These are phyloP conservation scores for Circinella umbellata DNA, from an alignment of 371 early-diverging fungal species.

Conservation along the genomic window DNA sequence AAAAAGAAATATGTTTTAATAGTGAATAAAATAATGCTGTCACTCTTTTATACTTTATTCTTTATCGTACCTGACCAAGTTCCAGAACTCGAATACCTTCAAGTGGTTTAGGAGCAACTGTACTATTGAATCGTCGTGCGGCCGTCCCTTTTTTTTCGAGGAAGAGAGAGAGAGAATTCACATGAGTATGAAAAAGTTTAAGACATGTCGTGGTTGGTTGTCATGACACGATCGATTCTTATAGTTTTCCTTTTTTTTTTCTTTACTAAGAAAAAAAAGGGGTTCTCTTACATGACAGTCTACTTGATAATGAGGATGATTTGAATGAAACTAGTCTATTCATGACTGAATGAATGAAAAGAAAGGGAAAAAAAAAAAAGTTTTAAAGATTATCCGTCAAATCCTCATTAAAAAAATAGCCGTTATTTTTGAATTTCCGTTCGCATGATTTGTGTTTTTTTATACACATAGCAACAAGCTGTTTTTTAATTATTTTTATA, in stretches of 20 bases:
- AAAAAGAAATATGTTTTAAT: background rate
- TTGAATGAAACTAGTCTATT: background rate
- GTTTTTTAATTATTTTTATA: no score
- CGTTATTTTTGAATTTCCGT: no score
- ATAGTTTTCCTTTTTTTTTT: no score
- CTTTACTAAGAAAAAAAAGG: no score
- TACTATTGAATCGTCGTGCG: constrained; percentile 14
- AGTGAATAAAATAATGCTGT: background rate
- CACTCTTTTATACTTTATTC: background rate
- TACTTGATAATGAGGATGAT: background rate
- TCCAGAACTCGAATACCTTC: constrained; percentile 55
- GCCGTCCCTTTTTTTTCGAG: background rate
- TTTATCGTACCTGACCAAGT: constrained; percentile 50
- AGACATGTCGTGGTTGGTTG: background rate
- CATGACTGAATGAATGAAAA: background rate
- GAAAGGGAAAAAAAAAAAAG: background rate
- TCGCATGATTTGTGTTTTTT: no score
- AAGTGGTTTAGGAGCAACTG: constrained; percentile 34
- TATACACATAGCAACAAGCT: no score
- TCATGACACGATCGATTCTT: background rate
- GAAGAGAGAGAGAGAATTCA: background rate
- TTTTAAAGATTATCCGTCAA: no score
- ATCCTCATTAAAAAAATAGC: no score
- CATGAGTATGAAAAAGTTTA: background rate
- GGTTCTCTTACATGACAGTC: background rate